phyloP scores from a whole-genome alignment of 169 alveolate genomes.

The Eimeria acervulina region DNA sequence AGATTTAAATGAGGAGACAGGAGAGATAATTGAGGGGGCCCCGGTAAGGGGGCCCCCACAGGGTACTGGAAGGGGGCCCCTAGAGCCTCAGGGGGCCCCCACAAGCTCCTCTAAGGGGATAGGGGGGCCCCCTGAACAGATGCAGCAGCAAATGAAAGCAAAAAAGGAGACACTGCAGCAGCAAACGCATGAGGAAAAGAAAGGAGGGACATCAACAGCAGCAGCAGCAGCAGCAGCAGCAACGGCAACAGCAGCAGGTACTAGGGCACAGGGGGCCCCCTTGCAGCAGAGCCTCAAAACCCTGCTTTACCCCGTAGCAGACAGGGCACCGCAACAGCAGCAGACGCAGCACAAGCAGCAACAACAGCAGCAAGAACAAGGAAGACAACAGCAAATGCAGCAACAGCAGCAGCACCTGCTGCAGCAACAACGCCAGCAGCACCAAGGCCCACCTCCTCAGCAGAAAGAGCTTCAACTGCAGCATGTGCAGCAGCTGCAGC shows the following conservation, averaged over 20 bases:
- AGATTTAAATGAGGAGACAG: not conserved
- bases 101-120: not conserved
- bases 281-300: not conserved
- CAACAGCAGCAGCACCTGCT: not conserved
- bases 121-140: not conserved
- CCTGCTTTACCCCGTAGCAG: not conserved
- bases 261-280: not conserved
- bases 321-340: not conserved
- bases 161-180: not conserved
- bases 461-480: not conserved
- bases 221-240: conserved; percentile 22
- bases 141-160: not conserved
- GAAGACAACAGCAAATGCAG: not conserved
- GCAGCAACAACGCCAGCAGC: conserved; percentile 24
- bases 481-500: not conserved
- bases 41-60: not conserved
- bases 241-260: not conserved
- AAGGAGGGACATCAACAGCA: not conserved
- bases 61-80: not conserved
- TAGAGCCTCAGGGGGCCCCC: not conserved
- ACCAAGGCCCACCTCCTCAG: not conserved
- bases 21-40: not conserved
- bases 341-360: not conserved
- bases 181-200: not conserved
- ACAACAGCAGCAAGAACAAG: not conserved